Base-by-base conservation (phyloP, 257 asterid species). In the Petrea volubilis region DNA sequence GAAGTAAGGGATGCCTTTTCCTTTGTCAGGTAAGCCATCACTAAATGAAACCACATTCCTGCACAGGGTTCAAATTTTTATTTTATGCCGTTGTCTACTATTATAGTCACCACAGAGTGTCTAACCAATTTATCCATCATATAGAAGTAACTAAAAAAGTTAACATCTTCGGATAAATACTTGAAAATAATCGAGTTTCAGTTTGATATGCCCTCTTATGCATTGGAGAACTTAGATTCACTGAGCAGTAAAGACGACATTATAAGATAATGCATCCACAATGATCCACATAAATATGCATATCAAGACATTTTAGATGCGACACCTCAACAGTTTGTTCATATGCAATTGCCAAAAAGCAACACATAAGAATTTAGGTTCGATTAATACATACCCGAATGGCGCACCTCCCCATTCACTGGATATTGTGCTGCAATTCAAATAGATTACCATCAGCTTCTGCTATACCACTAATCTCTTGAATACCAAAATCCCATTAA, bases 1-100 rank as follows among this genome's bases (percentile, higher is more conserved):
- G 84, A 93, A 93, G 78, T 88, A 93, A 6, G 98, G 98, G 68
- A 87, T 67, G 41, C 97, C 98, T 60, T 71, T 79, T 15, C 96
- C 91, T 64, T 90, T 77, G 50, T 76, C 85, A 0, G 93, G 95
- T 36, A 75, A 80, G 23, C 97, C 98, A 79, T 93, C 98, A 60
- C 98, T 93, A 62, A 87, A 90, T 14, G 98, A 93, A 59, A 74
- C 97, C 64, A 93, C 98, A 74, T 90, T 93, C 80, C 97, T 92
- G 84, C 77, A 77, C 25, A 57, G n/a, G 5, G 73, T n/a, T 29
- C 59, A 52, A n/a, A 46, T 15, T 46, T 44, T 31, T n/a, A n/a
- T n/a, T n/a, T n/a, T n/a, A n/a, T n/a, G n/a, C n/a, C n/a, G n/a
- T n/a, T n/a, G n/a, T n/a, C n/a, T n/a, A n/a, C n/a, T n/a, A n/a